A percentile compares a stretch with the other conserved stretches of the same genome.
phyloP scores from a whole-genome alignment of 805 yeast species.

The Danielozyma ontarioensis region DNA sequence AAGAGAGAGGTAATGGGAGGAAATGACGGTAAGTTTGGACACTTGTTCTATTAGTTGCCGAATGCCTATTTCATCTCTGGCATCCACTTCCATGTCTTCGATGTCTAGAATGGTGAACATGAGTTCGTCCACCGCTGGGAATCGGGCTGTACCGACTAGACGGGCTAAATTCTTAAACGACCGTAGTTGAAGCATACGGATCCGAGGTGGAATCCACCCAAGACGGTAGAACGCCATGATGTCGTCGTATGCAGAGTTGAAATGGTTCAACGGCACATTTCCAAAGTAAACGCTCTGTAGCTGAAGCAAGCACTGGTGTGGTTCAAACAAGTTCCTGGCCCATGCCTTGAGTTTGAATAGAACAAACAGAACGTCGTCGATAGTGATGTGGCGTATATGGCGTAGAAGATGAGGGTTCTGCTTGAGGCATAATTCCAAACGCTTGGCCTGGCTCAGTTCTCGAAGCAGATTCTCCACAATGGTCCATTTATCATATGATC shows the following conservation, averaged over 20 bases:
- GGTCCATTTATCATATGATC: constrained; percentile 3
- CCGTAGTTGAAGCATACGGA: too few relatives aligned
- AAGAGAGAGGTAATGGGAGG: constrained; percentile 7
- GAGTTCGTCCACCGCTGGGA: background rate
- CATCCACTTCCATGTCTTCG: too few relatives aligned
- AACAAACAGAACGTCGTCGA: constrained; percentile 8
- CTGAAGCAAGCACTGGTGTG: background rate
- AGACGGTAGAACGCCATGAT: constrained; percentile 5
- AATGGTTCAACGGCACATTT: constrained; percentile 7
- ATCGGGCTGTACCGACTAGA: too few relatives aligned
- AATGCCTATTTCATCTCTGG: too few relatives aligned
- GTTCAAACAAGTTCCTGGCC: constrained; percentile 3
- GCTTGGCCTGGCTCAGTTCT: too few relatives aligned
- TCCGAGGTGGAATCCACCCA: too few relatives aligned
- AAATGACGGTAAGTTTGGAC: constrained; percentile 2
- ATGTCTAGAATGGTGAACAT: background rate
- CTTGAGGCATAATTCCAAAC: constrained; percentile 4
- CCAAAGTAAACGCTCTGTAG: constrained; percentile 5
- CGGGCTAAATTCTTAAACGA: too few relatives aligned
- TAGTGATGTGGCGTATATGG: constrained; percentile 2
- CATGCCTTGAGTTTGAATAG: constrained; percentile 9
- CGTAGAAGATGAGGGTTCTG: constrained; percentile 1
- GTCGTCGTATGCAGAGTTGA: constrained; percentile 6
- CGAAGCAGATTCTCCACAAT: too few relatives aligned
- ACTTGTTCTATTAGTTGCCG: too few relatives aligned